Evolutionary conservation across 2,329 filamentous ascomycete genomes (phyloP), one percentile per base, ranked within the genome.

Genomic region (Epichloe hybrida): DNA sequence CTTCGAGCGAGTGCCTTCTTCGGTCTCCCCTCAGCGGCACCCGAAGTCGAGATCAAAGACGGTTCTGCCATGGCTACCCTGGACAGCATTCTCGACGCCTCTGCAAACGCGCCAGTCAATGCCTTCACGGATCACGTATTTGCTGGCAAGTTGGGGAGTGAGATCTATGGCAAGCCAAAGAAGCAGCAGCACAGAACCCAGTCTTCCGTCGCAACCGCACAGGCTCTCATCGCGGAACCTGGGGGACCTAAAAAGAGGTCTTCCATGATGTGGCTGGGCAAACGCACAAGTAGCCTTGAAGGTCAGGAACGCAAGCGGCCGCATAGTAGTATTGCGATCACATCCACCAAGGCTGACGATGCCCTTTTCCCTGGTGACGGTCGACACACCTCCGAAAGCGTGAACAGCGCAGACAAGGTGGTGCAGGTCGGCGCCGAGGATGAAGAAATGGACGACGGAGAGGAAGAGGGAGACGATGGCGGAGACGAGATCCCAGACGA

Each of bases 1-100:
- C 75, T 97, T 37, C 81, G 91, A 54, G 93, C 93, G n/a, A 95
- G 84, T 59, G 81, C 86, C 31, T 97, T 88, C 68, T 97, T 97
- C 61, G 90, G 97, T 52, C 59, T 80, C 21, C 84, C 84, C 0
- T 72, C 78, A 3, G 62, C 69, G 2, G 58, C 66, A 2, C 69
- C 74, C 5, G 66, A 71, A 12, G 70, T 83, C 21, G 73, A 83
- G 57, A 62, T 83, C 50, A 83, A 82, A 64, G 82, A 86, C 52
- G 84, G 87, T 17, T 97, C 93, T 27, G 90, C 91, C 11, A 87
- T 89, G 62, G 84, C 80, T 41, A 95, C 91, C 0, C 76, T 98
- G 7, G 90, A 98, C 57, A 90, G 82, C 63, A 94, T 98, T 49
- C 76, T 98, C 15, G 86, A 95, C 62, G 93, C 91, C 7, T 93